Evolutionary conservation across 2,329 filamentous ascomycete species (phyloP).

Genomic region (Chrysoporthe deuterocubensis): DNA sequence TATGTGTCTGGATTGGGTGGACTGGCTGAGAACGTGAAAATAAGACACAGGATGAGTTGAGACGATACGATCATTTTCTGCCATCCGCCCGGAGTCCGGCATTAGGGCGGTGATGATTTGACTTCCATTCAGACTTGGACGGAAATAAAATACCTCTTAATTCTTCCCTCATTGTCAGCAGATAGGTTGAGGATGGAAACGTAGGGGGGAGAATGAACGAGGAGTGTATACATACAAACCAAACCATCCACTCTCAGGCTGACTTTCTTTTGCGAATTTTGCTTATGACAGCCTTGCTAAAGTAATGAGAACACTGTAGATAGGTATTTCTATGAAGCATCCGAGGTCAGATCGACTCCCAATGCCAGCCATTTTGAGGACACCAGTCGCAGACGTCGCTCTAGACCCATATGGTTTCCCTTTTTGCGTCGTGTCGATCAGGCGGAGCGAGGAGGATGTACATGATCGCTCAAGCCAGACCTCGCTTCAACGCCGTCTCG

Average conservation of each 20-base stretch:
- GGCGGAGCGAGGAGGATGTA: neutral
- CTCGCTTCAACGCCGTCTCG: neutral
- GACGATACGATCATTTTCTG: constrained; percentile 17
- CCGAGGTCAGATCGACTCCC: neutral
- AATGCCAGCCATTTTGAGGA: neutral
- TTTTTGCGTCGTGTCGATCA: neutral
- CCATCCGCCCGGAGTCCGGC: constrained; percentile 13
- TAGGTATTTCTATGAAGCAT: neutral
- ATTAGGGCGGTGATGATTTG: constrained; percentile 5
- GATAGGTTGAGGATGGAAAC: neutral
- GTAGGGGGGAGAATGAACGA: neutral
- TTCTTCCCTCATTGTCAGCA: neutral
- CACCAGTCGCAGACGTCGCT: neutral
- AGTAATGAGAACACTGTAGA: too few species aligned
- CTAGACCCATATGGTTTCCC: neutral
- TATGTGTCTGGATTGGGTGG: neutral
- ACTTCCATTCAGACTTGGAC: constrained; percentile 8
- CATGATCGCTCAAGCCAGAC: neutral
- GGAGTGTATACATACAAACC: constrained; percentile 5
- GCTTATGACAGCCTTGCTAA: neutral
- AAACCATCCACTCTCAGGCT: constrained; percentile 5
- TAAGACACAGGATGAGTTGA: constrained; percentile 17
- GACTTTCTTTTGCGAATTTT: too few species aligned
- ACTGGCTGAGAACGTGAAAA: neutral
- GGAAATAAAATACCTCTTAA: neutral